A percentile compares a stretch with the other conserved stretches of the same genome.
Conservation (phyloP, 78 protist species). For the Cyanophora paradoxa region DNA sequence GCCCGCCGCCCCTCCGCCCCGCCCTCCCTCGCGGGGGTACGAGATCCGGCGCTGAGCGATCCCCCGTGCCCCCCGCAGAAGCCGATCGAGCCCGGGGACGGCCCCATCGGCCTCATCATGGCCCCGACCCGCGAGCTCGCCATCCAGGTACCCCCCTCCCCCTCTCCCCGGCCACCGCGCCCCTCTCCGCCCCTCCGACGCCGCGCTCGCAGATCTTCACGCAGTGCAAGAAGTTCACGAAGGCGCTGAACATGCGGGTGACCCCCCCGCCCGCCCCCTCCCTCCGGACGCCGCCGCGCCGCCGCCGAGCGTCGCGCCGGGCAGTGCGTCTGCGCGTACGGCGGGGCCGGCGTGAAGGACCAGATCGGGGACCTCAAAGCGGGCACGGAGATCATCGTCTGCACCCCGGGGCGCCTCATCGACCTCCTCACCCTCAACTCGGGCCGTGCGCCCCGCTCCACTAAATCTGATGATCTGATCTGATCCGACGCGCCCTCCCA, state of each 20-base stretch:
- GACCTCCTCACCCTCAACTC: slow-evolving; percentile 85
- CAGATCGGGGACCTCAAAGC: slow-evolving; percentile 88
- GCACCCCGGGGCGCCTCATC: slow-evolving; percentile 99
- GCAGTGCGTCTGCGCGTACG: slow-evolving; percentile 84
- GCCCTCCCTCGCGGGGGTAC: neutral
- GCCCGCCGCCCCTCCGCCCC: neutral
- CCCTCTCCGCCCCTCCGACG: no score
- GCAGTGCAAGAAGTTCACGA: slow-evolving; percentile 66
- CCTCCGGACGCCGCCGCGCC: no score
- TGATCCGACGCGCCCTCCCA: no score
- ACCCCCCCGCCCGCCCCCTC: no score
- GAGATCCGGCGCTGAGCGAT: neutral
- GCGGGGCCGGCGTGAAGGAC: slow-evolving; percentile 84
- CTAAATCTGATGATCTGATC: no score
- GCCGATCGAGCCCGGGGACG: neutral
- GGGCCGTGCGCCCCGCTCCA: no score
- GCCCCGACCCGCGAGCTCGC: slow-evolving; percentile 97
- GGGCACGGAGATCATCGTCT: slow-evolving; percentile 90
- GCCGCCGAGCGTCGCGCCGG: no score
- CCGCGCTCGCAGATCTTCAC: slow-evolving; percentile 33
- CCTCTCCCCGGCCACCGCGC: no score
- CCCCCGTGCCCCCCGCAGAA: neutral
- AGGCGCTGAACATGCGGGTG: slow-evolving; percentile 30
- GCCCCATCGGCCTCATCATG: slow-evolving; percentile 72
- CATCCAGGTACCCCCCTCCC: slow-evolving; percentile 64